Base-by-base conservation (phyloP, 1,284 basidiomycete species). In the Heterobasidion parviporum region DNA sequence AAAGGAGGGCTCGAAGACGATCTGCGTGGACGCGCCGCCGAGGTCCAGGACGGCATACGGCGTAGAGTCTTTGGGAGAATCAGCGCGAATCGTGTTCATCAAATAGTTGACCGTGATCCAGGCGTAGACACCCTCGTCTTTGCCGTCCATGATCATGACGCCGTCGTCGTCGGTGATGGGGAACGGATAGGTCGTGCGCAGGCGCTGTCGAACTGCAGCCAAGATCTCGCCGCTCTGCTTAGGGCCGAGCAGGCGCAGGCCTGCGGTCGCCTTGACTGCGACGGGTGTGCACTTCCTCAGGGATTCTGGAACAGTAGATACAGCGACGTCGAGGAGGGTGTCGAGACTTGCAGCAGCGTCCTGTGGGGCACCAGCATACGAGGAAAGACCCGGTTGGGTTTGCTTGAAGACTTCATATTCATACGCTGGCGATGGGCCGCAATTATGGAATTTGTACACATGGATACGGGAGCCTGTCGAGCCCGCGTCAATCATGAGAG, bases 71-170 rank as follows among this genome's bases (percentile, higher is more conserved):
- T 71, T 61, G 2, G 73, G 70, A n/a, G 78, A 70, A 55, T 77
- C 77, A 36, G 79, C 75, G 16, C 84, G 80, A 62, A 96, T 84
- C 50, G 87, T 84, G 54, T 80, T 80, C 52, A 95, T 75, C 38
- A 96, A 78, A 72, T 98, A 98, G 73, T 99, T 99, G 60, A 92
- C 92, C 10, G 95, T 98, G 66, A 98, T 94, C 96, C 96, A 99
- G 16, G 95, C 94, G 69, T 92, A 98, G 32, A 98, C 94, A 49
- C 92, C 94, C 72, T 99, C 96, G 67, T 98, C 94, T 64, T 86
- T 89, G 16, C 96, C 96, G 64, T 98, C 94, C 54, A 81, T 82
- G 26, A 96, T 89, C 3, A 79, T 80, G 48, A 82, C 81, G 59
- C 79, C 75, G 36, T 80, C 70, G 53, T 65, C 51, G 51, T 18